Evolutionary conservation across 139 green algal genomes (phyloP), one percentile per base, ranked within the genome.

Genomic region (Parachlorella kessleri): DNA sequence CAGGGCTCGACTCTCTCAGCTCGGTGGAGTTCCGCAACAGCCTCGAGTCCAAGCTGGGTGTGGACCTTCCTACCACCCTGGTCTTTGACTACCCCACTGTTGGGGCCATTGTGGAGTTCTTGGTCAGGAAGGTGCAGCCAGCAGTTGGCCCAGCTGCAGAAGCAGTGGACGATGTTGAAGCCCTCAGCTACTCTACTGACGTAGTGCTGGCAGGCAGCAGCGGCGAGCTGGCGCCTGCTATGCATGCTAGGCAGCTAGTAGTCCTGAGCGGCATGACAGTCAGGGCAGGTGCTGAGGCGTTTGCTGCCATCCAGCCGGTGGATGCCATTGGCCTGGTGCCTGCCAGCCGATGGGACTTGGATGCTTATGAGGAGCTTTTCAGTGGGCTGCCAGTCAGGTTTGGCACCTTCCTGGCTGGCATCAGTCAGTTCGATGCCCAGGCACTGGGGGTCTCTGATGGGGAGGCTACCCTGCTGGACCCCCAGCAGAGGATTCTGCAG

Each of bases 401-500:
- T 66, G 84, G 79, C 33, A 66, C 66, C 53, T 86, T 77, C 67
- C 73, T 90, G 7, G 37, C 77, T 3, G 78, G 48, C 0, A 72
- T 88, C 14, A 87, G 87, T 32, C 26, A 65, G 18, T 96, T 94
- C 81, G 92, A 96, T 54, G 63, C 78, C 3, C 18, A 35, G 23
- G 67, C 79, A 28, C 86, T 95, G 53, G 85, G 85, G 10, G 66
- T 94, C 8, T 78, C 84, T 18, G 79, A 78, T 18, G 68, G 83
- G 1, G 91, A 96, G 75, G 91, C 78, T 14, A 40, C 42, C 3
- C 72, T 92, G 4, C 88, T 96, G 80, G 94, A 97, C 77, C 91
- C 94, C 3, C 94, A 98, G 81, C 94, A 98, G 82, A 84, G 93
- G 63, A 79, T 97, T 70, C 85, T 97, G 59, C 64, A 96, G 37